Evolutionary conservation across 306 rosid genomes (phyloP).

Genomic region (Fragaria vesca): DNA sequence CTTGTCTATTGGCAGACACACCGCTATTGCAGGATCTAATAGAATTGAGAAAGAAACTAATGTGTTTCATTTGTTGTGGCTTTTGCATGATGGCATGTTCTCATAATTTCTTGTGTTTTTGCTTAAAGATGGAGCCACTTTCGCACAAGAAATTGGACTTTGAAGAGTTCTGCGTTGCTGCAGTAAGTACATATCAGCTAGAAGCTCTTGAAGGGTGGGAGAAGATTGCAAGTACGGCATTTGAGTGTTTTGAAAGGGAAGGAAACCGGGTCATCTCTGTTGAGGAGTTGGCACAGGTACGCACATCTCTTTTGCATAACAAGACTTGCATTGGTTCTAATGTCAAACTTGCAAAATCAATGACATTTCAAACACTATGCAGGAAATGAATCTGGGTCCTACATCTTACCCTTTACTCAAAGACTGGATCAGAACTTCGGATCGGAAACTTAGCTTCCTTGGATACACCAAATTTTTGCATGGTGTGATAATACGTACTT

Average conservation of each 20-base stretch:
- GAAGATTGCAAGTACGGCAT: slow-evolving; percentile 63
- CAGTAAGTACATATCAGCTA: slow-evolving; percentile 81
- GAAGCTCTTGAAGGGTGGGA: slow-evolving; percentile 92
- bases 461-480: slow-evolving; percentile 91
- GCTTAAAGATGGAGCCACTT: slow-evolving; percentile 76
- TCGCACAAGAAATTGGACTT: slow-evolving; percentile 69
- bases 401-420: slow-evolving; percentile 62
- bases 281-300: slow-evolving; percentile 87
- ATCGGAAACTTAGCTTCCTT: slow-evolving; percentile 77
- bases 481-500: slow-evolving; percentile 73
- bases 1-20: slow-evolving; percentile 6
- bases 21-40: not conserved
- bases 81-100: slow-evolving; percentile 2
- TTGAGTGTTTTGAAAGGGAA: slow-evolving; percentile 60
- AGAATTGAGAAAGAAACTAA: not conserved
- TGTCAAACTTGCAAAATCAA: slow-evolving; percentile 17
- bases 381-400: slow-evolving; percentile 89
- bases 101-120: slow-evolving; percentile 24
- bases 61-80: not conserved
- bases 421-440: slow-evolving; percentile 85
- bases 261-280: slow-evolving; percentile 82
- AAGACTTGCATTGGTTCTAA: not conserved
- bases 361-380: slow-evolving; percentile 26
- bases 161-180: slow-evolving; percentile 91
- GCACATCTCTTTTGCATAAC: slow-evolving; percentile 18